Evolutionary conservation across 2,329 filamentous ascomycete genomes (phyloP), one percentile per base, ranked within the genome.

Genomic region (Ophidiomyces ophidiicola): DNA sequence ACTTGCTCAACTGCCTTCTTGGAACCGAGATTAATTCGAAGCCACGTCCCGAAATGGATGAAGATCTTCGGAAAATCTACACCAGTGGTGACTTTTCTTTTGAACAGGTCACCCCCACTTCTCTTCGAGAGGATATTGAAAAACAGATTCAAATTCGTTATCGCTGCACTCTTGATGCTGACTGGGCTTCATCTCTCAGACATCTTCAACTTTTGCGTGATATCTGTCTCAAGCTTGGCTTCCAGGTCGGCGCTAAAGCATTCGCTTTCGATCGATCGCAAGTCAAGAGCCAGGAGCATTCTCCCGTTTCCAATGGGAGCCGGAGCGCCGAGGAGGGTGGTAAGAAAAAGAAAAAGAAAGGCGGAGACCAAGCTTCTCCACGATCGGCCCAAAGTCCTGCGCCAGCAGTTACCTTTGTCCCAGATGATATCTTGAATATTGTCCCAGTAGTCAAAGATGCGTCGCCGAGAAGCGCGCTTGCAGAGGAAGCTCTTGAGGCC

Each of bases 361-460:
- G 67, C 45, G 54, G 61, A 12, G 66, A 66, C 32, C 62, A 66
- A 32, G 57, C 55, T 44, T 70, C 71, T 6, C 68, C 71, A 6
- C 58, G 57, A 41, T 63, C 52, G 24, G 47, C 49, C 10, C 43
- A 54, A 8, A 66, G 69, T 1, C 59, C 68, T 12, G 64, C 56
- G 50, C 70, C 59, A 44, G 61, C 51, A 50, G 59, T 60, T 44
- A 86, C 82, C 0, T 96, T 98, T 63, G 71, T 68, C 36, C 69
- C 84, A 0, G 86, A 94, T 44, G 86, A 98, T 51, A 73, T 98
- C 47, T 64, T 93, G 49, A 94, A 94, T 62, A 71, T 94, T 44
- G 83, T 94, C n/a, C 90, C 90, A 5, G 67, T 96, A 32, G 76
- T 96, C 54, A 96, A 96, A 69, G 87, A 98, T 58, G 90, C 90